Evolutionary conservation across 768 basidiomycete species (phyloP).

Genomic region (Collybia sp.): DNA sequence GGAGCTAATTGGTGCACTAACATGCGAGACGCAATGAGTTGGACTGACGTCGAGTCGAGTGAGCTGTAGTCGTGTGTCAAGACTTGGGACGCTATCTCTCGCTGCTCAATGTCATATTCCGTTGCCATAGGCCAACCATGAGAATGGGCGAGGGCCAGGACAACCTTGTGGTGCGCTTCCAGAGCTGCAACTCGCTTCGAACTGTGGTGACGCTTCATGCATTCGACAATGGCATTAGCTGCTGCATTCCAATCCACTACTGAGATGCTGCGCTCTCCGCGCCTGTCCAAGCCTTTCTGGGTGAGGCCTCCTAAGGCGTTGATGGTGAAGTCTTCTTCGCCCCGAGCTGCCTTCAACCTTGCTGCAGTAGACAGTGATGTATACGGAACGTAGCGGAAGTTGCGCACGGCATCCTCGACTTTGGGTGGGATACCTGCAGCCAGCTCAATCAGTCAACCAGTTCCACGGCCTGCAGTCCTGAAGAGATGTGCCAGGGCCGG

Average conservation of each 20-base stretch:
- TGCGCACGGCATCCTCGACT: neutral
- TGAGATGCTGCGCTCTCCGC: constrained; percentile 12
- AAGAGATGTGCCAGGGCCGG: too few species aligned
- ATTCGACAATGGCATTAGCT: neutral
- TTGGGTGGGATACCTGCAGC: neutral
- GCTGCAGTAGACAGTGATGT: constrained; percentile 10
- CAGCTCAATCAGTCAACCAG: too few species aligned
- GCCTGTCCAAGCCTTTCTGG: constrained; percentile 13
- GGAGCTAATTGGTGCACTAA: neutral
- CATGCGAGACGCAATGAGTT: constrained; percentile 2
- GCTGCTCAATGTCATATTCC: constrained; percentile 18
- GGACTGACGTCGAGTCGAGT: constrained; percentile 4
- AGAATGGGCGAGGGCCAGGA: neutral
- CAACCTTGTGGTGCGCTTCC: constrained; percentile 7
- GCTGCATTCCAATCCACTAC: constrained; percentile 10
- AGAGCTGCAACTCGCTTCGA: constrained; percentile 7
- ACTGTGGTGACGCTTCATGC: constrained; percentile 9
- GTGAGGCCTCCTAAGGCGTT: constrained; percentile 2
- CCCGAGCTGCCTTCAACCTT: constrained; percentile 7
- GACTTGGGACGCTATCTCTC: constrained; percentile 6
- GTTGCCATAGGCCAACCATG: constrained; percentile 12
- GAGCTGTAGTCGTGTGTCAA: constrained; percentile 12
- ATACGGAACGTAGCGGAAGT: constrained; percentile 16
- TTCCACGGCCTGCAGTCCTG: too few species aligned
- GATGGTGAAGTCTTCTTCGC: constrained; percentile 13